Evolutionary conservation across 176 grass and related monocot genomes (phyloP), one percentile per base, ranked within the genome.

Genomic region (Hyparrhenia diplandra): DNA sequence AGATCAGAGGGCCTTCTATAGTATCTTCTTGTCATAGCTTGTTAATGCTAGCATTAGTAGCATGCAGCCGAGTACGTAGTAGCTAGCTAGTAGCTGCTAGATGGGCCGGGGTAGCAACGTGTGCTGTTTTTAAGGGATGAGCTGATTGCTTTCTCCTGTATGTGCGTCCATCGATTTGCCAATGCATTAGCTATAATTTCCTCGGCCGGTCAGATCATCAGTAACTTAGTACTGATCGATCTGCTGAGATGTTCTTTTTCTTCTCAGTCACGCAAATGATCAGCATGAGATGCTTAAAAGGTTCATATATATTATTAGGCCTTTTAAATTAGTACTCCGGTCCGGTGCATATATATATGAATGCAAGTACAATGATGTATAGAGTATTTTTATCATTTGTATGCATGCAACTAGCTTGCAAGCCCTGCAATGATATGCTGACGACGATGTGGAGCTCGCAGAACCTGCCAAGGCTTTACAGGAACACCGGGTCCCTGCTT

Each of bases 71-170:
- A 60, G 4, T n/a, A n/a, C n/a, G n/a, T n/a, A n/a, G n/a, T n/a
- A n/a, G n/a, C n/a, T n/a, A n/a, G n/a, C n/a, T n/a, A n/a, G n/a
- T 47, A 46, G 62, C 37, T 18, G 49, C 73, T 76, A 67, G 34
- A 42, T 29, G 60, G 25, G 11, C 24, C 27, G 25, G 10, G 11
- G 45, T 67, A 86, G 78, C 78, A 87, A 76, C 85, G 72, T 77
- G 79, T 8, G 72, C 31, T 82, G 85, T 87, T 82, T 82, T 75
- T 42, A 43, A 17, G 34, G n/a, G n/a, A n/a, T 6, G 28, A 21
- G 9, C n/a, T 39, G 16, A 11, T 71, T 63, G 49, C 62, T 36
- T 31, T 67, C 40, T 28, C 62, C 67, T 42, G 67, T 69, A 39
- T 41, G 21, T 37, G 29, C 71, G 46, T 86, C 43, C 43, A 34